Conservation (phyloP, 75 land plant genomes). For the Isoetes taiwanensis region DNA sequence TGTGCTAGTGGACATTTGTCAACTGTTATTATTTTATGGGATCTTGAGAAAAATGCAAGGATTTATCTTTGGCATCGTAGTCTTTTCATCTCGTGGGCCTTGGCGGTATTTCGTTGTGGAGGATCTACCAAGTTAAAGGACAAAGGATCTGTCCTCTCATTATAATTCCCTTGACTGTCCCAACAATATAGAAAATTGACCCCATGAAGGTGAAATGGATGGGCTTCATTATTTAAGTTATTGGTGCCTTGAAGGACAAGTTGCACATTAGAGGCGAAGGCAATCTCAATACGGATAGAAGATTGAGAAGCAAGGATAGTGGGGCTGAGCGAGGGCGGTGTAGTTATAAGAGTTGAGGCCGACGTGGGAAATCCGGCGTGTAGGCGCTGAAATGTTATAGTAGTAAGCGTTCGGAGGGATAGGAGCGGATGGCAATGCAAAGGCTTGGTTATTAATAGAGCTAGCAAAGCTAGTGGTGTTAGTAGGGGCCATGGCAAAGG, state of each 20-base stretch:
- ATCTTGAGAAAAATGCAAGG: too few species aligned
- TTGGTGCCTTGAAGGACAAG: slow-evolving; percentile 21
- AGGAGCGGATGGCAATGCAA: slow-evolving; percentile 36
- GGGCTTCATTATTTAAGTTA: slow-evolving; percentile 11
- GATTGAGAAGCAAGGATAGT: too few species aligned
- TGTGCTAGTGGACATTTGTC: too few species aligned
- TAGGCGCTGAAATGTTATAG: slow-evolving; percentile 28
- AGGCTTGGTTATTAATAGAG: slow-evolving; percentile 57
- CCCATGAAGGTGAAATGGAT: slow-evolving; percentile 37
- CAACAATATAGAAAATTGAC: slow-evolving; percentile 39
- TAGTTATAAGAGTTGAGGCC: slow-evolving; percentile 27
- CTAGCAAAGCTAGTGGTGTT: slow-evolving; percentile 26
- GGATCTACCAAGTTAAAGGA: slow-evolving; percentile 36
- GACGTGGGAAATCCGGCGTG: slow-evolving; percentile 23
- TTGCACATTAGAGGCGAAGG: slow-evolving; percentile 17
- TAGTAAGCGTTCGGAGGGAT: slow-evolving; percentile 54
- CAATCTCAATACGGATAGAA: slow-evolving; percentile 28
- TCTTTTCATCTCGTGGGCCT: too few species aligned
- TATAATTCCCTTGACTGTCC: slow-evolving; percentile 33
- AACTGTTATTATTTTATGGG: too few species aligned
- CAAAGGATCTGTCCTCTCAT: slow-evolving; percentile 15
- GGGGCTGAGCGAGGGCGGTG: slow-evolving; percentile 34
- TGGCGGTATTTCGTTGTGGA: slow-evolving; percentile 26
- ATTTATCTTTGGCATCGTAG: too few species aligned
- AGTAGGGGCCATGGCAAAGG: too few species aligned